Conservation (phyloP, 1,284 basidiomycete genomes). For the Vanrija sp. region DNA sequence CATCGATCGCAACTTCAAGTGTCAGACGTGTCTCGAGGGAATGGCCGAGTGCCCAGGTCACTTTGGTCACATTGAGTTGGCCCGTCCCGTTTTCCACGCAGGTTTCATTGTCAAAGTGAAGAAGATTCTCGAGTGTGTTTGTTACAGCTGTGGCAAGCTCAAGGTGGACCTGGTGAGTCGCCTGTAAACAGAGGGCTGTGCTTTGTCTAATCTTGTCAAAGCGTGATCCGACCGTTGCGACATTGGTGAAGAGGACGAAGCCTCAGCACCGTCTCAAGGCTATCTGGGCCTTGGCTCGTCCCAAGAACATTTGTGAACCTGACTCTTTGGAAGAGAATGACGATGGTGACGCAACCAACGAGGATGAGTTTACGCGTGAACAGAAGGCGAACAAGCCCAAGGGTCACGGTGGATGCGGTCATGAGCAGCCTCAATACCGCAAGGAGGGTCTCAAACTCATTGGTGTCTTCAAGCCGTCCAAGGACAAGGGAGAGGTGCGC, state of each 20-base stretch:
- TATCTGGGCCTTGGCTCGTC: conserved; percentile 63
- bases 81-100: conserved; percentile 92
- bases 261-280: conserved; percentile 83
- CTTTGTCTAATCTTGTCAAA: conserved; percentile 48
- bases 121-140: conserved; percentile 98
- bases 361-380: conserved; percentile 55
- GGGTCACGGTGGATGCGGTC: conserved; percentile 94
- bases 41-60: conserved; percentile 98
- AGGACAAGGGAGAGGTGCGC: conserved; percentile 70
- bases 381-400: conserved; percentile 17
- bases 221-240: conserved; percentile 77
- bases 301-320: conserved; percentile 78
- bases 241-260: conserved; percentile 77
- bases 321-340: conserved; percentile 62
- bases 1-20: conserved; percentile 99
- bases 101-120: conserved; percentile 99
- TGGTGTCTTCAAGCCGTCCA: conserved; percentile 89
- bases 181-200: neutral
- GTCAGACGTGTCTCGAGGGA: conserved; percentile 98
- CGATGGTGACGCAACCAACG: conserved; percentile 67
- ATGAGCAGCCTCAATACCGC: conserved; percentile 81
- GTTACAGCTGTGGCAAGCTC: conserved; percentile 96
- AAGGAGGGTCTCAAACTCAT: conserved; percentile 96
- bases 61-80: conserved; percentile 97
- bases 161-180: conserved; percentile 92